A percentile compares a stretch with the other conserved stretches of the same genome.
Conservation (phyloP, 2,329 filamentous ascomycete species). For the Ophiosphaerella herpotricha region DNA sequence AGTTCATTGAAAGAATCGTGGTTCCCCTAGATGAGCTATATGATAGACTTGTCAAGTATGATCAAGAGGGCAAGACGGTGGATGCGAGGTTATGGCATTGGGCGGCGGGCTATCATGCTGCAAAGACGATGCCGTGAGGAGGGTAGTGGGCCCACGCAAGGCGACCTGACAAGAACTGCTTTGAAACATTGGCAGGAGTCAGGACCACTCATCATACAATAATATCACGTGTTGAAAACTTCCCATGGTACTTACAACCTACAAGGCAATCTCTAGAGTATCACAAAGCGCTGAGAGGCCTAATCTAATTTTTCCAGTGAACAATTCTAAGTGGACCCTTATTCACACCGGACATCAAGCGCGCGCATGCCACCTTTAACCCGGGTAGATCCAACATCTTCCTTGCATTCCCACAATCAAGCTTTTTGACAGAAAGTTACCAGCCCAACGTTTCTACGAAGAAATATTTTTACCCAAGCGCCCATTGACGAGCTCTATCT, state of each 20-base stretch:
- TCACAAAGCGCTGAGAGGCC: too few species aligned
- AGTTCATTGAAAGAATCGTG: conserved; percentile 65
- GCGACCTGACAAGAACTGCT: too few species aligned
- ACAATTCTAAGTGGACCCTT: too few species aligned
- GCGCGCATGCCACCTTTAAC: too few species aligned
- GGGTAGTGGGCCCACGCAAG: background rate
- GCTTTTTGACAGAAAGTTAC: background rate
- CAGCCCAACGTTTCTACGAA: conserved; percentile 10
- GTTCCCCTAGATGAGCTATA: conserved; percentile 63
- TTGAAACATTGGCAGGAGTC: too few species aligned
- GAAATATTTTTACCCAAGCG: conserved; percentile 15
- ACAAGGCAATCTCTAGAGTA: too few species aligned
- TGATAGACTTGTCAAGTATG: conserved; percentile 55
- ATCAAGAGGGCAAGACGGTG: conserved; percentile 56
- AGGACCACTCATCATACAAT: too few species aligned
- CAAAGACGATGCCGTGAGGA: conserved; percentile 34
- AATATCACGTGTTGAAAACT: too few species aligned
- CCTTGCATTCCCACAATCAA: background rate
- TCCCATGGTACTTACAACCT: too few species aligned
- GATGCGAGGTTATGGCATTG: conserved; percentile 66
- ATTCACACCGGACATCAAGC: too few species aligned
- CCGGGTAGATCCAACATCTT: too few species aligned
- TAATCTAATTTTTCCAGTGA: too few species aligned
- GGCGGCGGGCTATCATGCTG: conserved; percentile 61
- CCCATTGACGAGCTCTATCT: conserved; percentile 14